phyloP scores from a whole-genome alignment of 352 stramenopile species.

The Phytophthora meadii region DNA sequence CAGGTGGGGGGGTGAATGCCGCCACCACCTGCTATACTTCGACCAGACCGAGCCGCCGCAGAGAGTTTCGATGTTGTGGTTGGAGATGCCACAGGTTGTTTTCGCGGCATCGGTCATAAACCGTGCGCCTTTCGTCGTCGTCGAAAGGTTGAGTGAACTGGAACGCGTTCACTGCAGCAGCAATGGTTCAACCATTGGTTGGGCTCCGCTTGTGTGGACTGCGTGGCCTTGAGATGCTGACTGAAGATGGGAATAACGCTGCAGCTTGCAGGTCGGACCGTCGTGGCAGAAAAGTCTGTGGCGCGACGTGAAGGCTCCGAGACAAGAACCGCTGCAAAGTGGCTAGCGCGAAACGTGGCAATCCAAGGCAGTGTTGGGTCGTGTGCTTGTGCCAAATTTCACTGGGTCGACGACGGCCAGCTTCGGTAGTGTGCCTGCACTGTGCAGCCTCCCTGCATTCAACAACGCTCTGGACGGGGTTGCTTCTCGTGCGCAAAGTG shows the following conservation, averaged over 20 bases:
- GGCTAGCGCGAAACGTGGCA: not conserved
- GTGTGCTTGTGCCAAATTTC: slow-evolving; percentile 6
- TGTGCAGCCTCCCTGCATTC: not conserved
- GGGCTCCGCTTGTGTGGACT: not conserved
- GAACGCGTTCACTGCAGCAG: not conserved
- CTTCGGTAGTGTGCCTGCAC: not conserved
- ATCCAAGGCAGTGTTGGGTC: not conserved
- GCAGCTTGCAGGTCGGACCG: slow-evolving; percentile 13
- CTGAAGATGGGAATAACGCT: slow-evolving; percentile 21
- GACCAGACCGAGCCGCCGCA: slow-evolving; percentile 3
- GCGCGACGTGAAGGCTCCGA: slow-evolving; percentile 2
- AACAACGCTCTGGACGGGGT: slow-evolving; percentile 1
- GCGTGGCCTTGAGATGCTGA: not conserved
- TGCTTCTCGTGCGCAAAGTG: not conserved
- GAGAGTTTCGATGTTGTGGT: slow-evolving; percentile 1
- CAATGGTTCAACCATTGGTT: not conserved
- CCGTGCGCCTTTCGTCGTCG: slow-evolving; percentile 2
- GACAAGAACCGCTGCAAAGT: slow-evolving; percentile 4
- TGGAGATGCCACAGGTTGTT: slow-evolving; percentile 6
- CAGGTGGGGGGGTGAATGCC: not conserved
- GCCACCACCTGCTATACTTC: slow-evolving; percentile 12
- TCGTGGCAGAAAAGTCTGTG: slow-evolving; percentile 25
- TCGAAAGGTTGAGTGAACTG: not conserved
- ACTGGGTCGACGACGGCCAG: not conserved
- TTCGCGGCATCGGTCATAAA: slow-evolving; percentile 8